These are phyloP conservation scores for Dictyostelium brefeldianum DNA, from an alignment of 78 protist genomes.

Conservation along the genomic window DNA sequence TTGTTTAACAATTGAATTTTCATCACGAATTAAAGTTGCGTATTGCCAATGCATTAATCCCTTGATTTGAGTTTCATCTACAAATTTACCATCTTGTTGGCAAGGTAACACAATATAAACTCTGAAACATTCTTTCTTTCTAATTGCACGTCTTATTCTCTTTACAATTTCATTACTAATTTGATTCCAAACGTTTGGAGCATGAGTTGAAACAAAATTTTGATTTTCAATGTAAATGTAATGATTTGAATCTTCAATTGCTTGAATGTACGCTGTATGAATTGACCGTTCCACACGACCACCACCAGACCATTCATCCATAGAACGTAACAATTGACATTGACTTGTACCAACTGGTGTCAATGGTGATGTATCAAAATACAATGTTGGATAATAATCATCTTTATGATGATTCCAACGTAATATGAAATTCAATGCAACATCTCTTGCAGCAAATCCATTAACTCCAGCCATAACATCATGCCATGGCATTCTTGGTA, in stretches of 20 bases:
- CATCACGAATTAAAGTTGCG: slow-evolving; percentile 4
- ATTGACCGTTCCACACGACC: slow-evolving; percentile 80
- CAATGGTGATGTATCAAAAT: slow-evolving; percentile 68
- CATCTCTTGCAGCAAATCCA: slow-evolving; percentile 85
- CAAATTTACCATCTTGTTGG: slow-evolving; percentile 76
- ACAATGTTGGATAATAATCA: slow-evolving; percentile 72
- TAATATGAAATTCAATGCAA: slow-evolving; percentile 79
- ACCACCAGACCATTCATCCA: slow-evolving; percentile 88
- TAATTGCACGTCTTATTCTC: slow-evolving; percentile 81
- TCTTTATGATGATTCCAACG: slow-evolving; percentile 85
- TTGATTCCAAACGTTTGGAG: slow-evolving; percentile 75
- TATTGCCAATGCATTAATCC: slow-evolving; percentile 84
- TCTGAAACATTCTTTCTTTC: slow-evolving; percentile 70
- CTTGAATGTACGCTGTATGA: slow-evolving; percentile 84
- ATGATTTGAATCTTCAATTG: slow-evolving; percentile 85
- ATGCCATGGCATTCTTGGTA: slow-evolving; percentile 89
- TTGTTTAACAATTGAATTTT: slow-evolving; percentile 44
- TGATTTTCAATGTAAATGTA: slow-evolving; percentile 94
- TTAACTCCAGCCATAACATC: slow-evolving; percentile 80
- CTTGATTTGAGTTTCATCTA: slow-evolving; percentile 71
- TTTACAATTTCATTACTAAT: slow-evolving; percentile 79
- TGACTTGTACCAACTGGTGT: slow-evolving; percentile 33
- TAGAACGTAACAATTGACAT: slow-evolving; percentile 76
- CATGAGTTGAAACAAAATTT: slow-evolving; percentile 80
- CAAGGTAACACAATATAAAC: slow-evolving; percentile 63